phyloP scores from a whole-genome alignment of 495 filamentous ascomycete genomes.

The Aspergillus ostianus region DNA sequence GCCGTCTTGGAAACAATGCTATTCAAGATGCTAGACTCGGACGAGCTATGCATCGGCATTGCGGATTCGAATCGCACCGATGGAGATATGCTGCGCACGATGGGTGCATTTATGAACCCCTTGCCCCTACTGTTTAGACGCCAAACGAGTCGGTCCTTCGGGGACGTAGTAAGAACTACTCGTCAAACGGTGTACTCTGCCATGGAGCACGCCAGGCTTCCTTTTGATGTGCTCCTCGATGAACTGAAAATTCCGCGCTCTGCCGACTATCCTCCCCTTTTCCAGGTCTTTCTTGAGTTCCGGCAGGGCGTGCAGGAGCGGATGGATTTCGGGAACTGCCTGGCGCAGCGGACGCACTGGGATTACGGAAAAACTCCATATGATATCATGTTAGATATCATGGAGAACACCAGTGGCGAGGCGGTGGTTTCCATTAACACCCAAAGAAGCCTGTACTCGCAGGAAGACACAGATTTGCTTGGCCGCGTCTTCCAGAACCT shows the following conservation, averaged over 20 bases:
- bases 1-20: conserved; percentile 35
- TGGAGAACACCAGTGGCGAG: neutral
- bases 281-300: neutral
- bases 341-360: neutral
- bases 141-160: conserved; percentile 13
- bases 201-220: neutral
- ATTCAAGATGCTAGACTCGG: conserved; percentile 17
- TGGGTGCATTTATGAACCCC: conserved; percentile 50
- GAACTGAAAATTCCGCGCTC: neutral
- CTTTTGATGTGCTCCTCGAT: neutral
- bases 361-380: neutral
- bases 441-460: neutral
- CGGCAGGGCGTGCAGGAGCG: neutral
- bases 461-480: neutral
- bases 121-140: conserved; percentile 40
- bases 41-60: conserved; percentile 44
- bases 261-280: neutral
- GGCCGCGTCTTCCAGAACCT: neutral
- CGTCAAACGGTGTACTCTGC: neutral
- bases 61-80: conserved; percentile 40
- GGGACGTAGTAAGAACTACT: neutral
- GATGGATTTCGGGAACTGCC: neutral
- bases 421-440: neutral
- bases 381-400: neutral
- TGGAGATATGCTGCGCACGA: conserved; percentile 24